Percentiles rank a stretch among this genome's conserved stretches.
phyloP scores from a whole-genome alignment of 148 eudicot genomes.

The Cornus suecica region DNA sequence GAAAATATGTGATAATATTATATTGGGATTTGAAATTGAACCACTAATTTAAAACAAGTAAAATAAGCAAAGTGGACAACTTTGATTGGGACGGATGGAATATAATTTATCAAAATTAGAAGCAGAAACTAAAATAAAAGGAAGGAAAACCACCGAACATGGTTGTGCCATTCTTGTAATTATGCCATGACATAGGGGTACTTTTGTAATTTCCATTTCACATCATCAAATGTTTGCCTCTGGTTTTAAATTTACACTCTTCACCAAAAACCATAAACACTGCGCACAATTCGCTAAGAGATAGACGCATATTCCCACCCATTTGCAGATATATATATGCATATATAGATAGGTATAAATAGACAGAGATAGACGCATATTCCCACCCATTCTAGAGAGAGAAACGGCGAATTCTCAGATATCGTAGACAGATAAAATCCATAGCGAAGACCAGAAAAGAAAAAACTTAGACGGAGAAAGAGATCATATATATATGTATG shows the following conservation, averaged over 20 bases:
- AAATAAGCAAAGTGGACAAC: too few species aligned
- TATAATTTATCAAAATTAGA: constrained; percentile 2
- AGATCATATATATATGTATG: constrained; percentile 39
- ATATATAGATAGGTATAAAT: not conserved
- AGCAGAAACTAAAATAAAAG: not conserved
- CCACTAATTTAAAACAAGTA: too few species aligned
- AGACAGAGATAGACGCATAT: constrained; percentile 11
- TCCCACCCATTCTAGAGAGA: constrained; percentile 2
- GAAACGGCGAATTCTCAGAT: not conserved
- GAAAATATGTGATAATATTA: too few species aligned
- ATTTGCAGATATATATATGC: not conserved
- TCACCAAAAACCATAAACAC: constrained; percentile 32
- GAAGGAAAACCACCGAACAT: constrained; percentile 18
- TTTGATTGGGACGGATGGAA: too few species aligned
- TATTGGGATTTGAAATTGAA: too few species aligned
- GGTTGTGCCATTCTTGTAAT: constrained; percentile 18
- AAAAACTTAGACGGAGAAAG: not conserved
- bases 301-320: too few species aligned
- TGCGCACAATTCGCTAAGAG: constrained; percentile 35
- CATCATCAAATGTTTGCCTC: not conserved
- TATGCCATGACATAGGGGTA: not conserved
- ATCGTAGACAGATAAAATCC: not conserved
- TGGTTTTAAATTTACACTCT: constrained; percentile 21
- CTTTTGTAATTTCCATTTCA: not conserved
- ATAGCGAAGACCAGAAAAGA: not conserved